Evolutionary conservation across 169 alveolate genomes (phyloP).

Genomic region (Plasmodium fragile): DNA sequence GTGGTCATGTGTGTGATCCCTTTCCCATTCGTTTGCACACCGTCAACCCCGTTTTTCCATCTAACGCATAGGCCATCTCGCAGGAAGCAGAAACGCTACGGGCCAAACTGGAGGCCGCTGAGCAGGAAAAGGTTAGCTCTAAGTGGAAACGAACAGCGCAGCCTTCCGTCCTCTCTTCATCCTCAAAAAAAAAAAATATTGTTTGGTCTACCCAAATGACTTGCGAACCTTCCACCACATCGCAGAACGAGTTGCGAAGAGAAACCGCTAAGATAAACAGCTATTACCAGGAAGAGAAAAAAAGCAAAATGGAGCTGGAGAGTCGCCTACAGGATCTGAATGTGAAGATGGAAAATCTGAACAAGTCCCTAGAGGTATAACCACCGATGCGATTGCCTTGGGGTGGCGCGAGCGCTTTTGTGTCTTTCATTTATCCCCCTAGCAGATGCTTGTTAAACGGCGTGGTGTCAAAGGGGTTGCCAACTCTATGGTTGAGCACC

Average conservation of each 20-base stretch:
- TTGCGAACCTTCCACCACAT: neutral
- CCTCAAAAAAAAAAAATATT: neutral
- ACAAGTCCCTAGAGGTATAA: constrained; percentile 59
- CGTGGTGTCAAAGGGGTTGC: neutral
- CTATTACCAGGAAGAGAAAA: constrained; percentile 31
- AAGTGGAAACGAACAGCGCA: neutral
- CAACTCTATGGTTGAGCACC: neutral
- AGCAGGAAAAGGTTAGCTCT: constrained; percentile 33
- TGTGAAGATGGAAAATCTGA: constrained; percentile 29
- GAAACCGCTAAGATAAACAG: constrained; percentile 4
- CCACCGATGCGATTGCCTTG: neutral
- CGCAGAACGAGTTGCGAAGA: constrained; percentile 13
- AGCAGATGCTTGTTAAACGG: neutral
- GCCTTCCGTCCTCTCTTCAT: neutral
- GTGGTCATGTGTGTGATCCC: neutral
- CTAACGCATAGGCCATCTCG: neutral
- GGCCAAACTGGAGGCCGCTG: neutral
- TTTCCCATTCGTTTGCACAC: neutral
- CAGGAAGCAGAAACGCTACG: constrained; percentile 10
- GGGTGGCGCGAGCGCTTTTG: neutral
- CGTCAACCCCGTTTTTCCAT: neutral
- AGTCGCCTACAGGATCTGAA: constrained; percentile 11
- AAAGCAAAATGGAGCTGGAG: constrained; percentile 21
- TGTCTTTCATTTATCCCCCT: neutral
- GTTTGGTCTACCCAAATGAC: neutral